Base-by-base conservation (phyloP, 2,329 filamentous ascomycete species). In the Penicillium digitatum region DNA sequence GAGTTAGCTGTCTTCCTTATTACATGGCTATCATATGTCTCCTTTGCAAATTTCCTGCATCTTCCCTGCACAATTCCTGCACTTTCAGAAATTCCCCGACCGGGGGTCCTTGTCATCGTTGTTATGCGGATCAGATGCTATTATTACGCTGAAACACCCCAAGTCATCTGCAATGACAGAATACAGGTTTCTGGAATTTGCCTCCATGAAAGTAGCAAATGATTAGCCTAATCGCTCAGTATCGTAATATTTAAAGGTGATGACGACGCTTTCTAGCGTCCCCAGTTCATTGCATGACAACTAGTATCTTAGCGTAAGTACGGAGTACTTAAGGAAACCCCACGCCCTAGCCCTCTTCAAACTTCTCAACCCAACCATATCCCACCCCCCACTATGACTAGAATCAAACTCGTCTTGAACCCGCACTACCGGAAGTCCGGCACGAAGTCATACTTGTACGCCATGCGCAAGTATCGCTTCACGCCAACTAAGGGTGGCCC, bases 381-480 rank as follows among this genome's bases (percentile, higher is more conserved):
- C 22, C 54, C 54, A 57, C 45, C 10, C 31, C 46, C 46, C 62
- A 75, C 75, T 72, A 59, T 66, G 18, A 63, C 62, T 58, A 83
- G 78, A 66, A 69, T 86, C 65, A 74, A 71, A 39, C 73, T 82
- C 51, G 72, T 82, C 29, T 77, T 77, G 62, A 87, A 87, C 72
- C 73, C 77, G 51, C 82, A 83, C 63, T 86, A 87, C 70, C 73
- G 81, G 62, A 75, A 74, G 57, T 78, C 81, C 57, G 85, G 85
- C 45, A 76, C 76, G 56, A 87, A 86, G 72, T 85, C 83, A 31
- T 87, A 88, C 64, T 80, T 84, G 61, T 79, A 79, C 61, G 71
- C 81, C 9, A 72, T 88, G 62, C 80, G 80, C 67, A 86, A 85
- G 69, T 88, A 82, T 68, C 78, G 81, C 55, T 84, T 88, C 66